Conservation (phyloP, 192 early-diverging fungal genomes). For the Backusella psychrophila region DNA sequence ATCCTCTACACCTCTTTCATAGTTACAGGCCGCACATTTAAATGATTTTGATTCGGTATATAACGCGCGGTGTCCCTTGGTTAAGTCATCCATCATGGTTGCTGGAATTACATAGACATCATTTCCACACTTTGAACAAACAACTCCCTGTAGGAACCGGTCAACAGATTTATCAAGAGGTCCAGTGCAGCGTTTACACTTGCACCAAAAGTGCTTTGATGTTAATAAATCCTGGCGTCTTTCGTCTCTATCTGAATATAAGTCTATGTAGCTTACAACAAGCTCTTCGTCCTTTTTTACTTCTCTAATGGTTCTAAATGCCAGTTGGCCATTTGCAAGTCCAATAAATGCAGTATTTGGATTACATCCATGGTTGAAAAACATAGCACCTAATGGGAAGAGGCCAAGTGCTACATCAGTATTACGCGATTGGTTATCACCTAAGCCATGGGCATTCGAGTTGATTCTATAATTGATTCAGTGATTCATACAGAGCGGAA, state of each 20-base stretch:
- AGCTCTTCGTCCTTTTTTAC: constrained; percentile 60
- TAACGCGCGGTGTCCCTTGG: constrained; percentile 46
- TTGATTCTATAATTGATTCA: constrained; percentile 50
- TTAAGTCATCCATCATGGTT: constrained; percentile 52
- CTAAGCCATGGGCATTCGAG: constrained; percentile 58
- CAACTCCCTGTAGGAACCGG: constrained; percentile 65
- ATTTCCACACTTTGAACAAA: constrained; percentile 58
- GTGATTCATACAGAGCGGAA: not conserved
- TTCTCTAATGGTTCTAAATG: constrained; percentile 55
- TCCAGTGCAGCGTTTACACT: constrained; percentile 65
- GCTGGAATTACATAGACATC: constrained; percentile 50
- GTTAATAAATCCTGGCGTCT: constrained; percentile 64
- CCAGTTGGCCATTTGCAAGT: constrained; percentile 49
- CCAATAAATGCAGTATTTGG: constrained; percentile 72
- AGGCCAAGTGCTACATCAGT: constrained; percentile 60
- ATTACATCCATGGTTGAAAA: constrained; percentile 72
- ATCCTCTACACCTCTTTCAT: constrained; percentile 18
- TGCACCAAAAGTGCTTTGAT: constrained; percentile 75
- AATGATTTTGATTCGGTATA: constrained; percentile 45
- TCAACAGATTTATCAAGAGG: constrained; percentile 65
- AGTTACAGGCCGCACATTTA: constrained; percentile 48
- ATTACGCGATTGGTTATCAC: constrained; percentile 41
- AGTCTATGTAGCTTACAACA: constrained; percentile 66
- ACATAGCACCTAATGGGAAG: constrained; percentile 70
- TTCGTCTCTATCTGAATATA: constrained; percentile 68